Conservation (phyloP, 2,329 filamentous ascomycete species). For the Conoideocrella luteorostrata region DNA sequence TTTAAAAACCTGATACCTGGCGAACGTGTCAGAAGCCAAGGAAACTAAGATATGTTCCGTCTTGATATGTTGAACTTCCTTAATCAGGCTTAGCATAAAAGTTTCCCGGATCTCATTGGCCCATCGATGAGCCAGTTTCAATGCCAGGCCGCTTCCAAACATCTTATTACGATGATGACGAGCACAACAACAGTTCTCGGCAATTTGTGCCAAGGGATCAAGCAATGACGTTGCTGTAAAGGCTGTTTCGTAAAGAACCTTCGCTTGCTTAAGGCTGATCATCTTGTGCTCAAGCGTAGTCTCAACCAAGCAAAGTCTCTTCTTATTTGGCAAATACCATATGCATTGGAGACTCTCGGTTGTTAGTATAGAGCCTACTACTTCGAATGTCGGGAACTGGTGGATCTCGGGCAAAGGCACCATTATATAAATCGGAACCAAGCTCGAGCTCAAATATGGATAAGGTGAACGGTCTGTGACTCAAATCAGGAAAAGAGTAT, state of each 20-base stretch:
- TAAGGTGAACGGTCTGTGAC: too few relatives aligned
- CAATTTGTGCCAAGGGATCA: background rate
- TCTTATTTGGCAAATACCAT: conserved; percentile 1
- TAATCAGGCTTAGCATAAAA: background rate
- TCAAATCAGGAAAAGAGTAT: too few relatives aligned
- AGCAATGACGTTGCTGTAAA: background rate
- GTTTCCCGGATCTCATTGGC: background rate
- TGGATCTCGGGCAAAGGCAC: background rate
- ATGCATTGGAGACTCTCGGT: background rate
- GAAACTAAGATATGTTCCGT: background rate
- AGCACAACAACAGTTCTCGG: conserved; percentile 1
- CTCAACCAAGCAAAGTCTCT: background rate
- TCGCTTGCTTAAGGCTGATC: background rate
- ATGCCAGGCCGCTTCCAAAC: background rate
- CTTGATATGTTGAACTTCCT: background rate
- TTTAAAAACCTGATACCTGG: background rate
- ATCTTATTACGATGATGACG: conserved; percentile 1
- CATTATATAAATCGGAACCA: background rate
- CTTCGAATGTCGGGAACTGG: background rate
- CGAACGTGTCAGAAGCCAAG: too few relatives aligned
- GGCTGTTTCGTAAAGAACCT: background rate
- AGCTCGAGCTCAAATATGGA: too few relatives aligned
- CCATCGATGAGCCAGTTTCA: conserved; percentile 1
- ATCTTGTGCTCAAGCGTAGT: background rate
- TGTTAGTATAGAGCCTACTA: background rate